Evolutionary conservation across 2,329 filamentous ascomycete genomes (phyloP).

Genomic region (Colletotrichum brevisporum): DNA sequence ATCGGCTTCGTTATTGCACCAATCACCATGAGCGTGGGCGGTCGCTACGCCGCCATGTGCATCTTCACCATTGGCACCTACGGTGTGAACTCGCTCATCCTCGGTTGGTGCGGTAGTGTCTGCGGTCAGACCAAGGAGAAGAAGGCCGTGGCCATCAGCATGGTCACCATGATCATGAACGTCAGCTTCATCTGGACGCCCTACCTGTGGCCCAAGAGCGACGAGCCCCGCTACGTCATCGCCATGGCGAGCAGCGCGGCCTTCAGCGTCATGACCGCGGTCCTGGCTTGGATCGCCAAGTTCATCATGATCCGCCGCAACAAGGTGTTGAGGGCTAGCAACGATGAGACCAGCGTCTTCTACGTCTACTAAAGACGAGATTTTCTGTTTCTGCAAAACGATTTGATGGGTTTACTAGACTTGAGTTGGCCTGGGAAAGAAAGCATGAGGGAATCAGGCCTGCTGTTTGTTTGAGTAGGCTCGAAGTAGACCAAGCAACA

Average conservation of each 20-base stretch:
- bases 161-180: constrained; percentile 47
- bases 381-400: too few relatives aligned
- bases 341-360: constrained; percentile 45
- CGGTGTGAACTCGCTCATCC: constrained; percentile 55
- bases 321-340: constrained; percentile 46
- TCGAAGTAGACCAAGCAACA: too few relatives aligned
- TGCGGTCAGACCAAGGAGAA: constrained; percentile 59
- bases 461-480: too few relatives aligned
- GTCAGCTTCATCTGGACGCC: constrained; percentile 57
- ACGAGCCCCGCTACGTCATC: constrained; percentile 56
- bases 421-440: too few relatives aligned
- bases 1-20: constrained; percentile 53
- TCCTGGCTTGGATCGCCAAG: constrained; percentile 54
- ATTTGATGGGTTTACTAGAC: too few relatives aligned
- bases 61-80: constrained; percentile 49
- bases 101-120: constrained; percentile 55
- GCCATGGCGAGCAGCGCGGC: constrained; percentile 52
- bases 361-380: constrained; percentile 44
- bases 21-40: constrained; percentile 45
- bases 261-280: constrained; percentile 53
- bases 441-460: too few relatives aligned
- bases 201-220: constrained; percentile 56
- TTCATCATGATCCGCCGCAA: constrained; percentile 54
- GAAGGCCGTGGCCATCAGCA: constrained; percentile 54
- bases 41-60: constrained; percentile 48